Conservation (phyloP, 1,284 basidiomycete genomes). For the Malassezia sympodialis region DNA sequence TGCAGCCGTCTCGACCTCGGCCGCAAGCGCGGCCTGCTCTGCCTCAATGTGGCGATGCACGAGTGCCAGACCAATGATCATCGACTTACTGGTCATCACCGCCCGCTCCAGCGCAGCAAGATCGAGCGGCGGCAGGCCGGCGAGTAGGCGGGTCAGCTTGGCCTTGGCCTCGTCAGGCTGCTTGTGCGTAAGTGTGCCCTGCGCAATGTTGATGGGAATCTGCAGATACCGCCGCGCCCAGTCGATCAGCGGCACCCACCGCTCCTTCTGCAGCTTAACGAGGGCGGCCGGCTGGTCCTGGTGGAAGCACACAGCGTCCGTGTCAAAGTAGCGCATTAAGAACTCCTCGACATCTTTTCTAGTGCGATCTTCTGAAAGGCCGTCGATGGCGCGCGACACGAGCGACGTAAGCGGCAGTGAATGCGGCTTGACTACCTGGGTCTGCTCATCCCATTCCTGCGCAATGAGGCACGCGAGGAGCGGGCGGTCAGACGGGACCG, state of each 20-base stretch:
- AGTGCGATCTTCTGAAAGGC: slow-evolving; percentile 56
- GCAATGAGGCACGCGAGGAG: slow-evolving; percentile 76
- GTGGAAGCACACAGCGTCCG: slow-evolving; percentile 89
- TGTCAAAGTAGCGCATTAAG: slow-evolving; percentile 77
- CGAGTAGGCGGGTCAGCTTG: slow-evolving; percentile 18
- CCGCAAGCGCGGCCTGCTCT: slow-evolving; percentile 72
- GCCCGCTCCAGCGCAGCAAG: slow-evolving; percentile 71
- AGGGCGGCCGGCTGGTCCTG: slow-evolving; percentile 65
- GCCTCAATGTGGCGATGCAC: slow-evolving; percentile 60
- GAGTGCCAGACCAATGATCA: slow-evolving; percentile 76
- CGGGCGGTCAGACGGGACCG: slow-evolving; percentile 62
- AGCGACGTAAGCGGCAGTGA: slow-evolving; percentile 88
- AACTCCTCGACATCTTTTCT: slow-evolving; percentile 62
- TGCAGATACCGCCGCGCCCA: slow-evolving; percentile 66
- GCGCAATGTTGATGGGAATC: slow-evolving; percentile 29
- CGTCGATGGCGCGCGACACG: slow-evolving; percentile 76
- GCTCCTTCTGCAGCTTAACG: slow-evolving; percentile 66
- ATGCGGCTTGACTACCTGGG: slow-evolving; percentile 72
- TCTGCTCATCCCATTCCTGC: slow-evolving; percentile 91
- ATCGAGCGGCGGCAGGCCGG: slow-evolving; percentile 22
- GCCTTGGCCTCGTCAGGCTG: slow-evolving; percentile 19
- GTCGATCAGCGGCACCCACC: slow-evolving; percentile 78
- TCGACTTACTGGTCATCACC: slow-evolving; percentile 81
- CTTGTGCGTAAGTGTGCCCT: slow-evolving; percentile 21
- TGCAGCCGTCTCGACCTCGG: slow-evolving; percentile 84